Evolutionary conservation across 2,329 filamentous ascomycete species (phyloP).

Genomic region (Scytalidium sp.): DNA sequence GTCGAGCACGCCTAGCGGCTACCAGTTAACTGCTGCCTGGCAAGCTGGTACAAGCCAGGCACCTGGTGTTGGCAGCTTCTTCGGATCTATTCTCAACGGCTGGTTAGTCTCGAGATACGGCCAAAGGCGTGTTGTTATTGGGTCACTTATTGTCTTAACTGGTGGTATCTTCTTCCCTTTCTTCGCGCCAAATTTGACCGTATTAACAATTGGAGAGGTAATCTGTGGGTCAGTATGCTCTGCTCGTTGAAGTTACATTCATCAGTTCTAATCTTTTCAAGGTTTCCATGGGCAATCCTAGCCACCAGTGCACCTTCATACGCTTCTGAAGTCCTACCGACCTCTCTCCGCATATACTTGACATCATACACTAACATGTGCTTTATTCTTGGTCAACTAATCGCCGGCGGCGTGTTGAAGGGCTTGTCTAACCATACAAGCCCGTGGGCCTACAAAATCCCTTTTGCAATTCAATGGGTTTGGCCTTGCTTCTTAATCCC

Average conservation of each 20-base stretch:
- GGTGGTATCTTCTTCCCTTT: constrained; percentile 47
- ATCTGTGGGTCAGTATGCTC: constrained; percentile 40
- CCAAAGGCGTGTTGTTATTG: constrained; percentile 41
- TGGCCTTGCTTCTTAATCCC: constrained; percentile 42
- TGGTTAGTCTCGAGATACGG: constrained; percentile 39
- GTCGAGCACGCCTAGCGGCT: neutral
- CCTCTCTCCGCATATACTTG: constrained; percentile 38
- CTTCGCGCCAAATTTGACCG: constrained; percentile 43
- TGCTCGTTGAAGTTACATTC: constrained; percentile 45
- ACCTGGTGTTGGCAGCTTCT: constrained; percentile 5
- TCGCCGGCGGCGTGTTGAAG: constrained; percentile 42
- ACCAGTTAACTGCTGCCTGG: constrained; percentile 8
- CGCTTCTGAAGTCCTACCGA: constrained; percentile 39
- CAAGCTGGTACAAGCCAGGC: constrained; percentile 5
- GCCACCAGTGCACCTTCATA: constrained; percentile 39
- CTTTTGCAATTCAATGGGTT: constrained; percentile 44
- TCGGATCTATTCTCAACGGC: constrained; percentile 37
- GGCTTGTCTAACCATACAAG: constrained; percentile 36
- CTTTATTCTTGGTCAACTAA: constrained; percentile 44
- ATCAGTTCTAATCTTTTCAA: constrained; percentile 45
- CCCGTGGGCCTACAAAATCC: constrained; percentile 44
- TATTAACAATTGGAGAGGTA: constrained; percentile 34
- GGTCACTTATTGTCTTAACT: constrained; percentile 36
- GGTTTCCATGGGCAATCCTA: constrained; percentile 29
- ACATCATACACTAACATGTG: constrained; percentile 43